phyloP scores from a whole-genome alignment of 169 alveolate species.

The Plasmodium berghei region DNA sequence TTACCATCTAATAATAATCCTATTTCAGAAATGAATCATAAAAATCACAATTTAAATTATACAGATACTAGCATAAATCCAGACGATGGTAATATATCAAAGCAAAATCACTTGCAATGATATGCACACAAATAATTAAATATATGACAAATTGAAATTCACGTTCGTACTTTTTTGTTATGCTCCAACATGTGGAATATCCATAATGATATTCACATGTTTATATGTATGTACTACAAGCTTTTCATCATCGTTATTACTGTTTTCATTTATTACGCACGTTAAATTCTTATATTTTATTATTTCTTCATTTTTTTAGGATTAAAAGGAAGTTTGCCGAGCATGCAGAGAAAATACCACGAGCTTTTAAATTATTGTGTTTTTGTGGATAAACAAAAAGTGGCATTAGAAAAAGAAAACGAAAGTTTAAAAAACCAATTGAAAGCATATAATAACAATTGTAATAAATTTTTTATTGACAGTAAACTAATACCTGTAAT shows the following conservation, averaged over 20 bases:
- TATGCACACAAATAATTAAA: too few relatives aligned
- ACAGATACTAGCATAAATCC: conserved; percentile 81
- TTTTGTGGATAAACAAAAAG: conserved; percentile 89
- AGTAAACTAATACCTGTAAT: conserved; percentile 51
- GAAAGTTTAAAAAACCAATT: conserved; percentile 80
- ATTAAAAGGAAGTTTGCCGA: conserved; percentile 77
- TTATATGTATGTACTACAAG: background rate
- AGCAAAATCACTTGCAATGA: background rate
- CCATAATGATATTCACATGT: background rate
- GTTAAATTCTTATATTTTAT: conserved; percentile 10
- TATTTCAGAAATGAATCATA: conserved; percentile 80
- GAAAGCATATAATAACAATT: conserved; percentile 57
- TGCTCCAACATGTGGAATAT: background rate
- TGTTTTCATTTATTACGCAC: conserved; percentile 5
- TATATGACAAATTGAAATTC: too few relatives aligned
- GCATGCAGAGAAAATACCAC: conserved; percentile 85
- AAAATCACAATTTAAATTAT: conserved; percentile 82
- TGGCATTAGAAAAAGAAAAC: conserved; percentile 84
- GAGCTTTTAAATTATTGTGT: conserved; percentile 90
- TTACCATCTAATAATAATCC: conserved; percentile 83
- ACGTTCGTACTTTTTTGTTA: background rate
- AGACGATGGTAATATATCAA: conserved; percentile 43
- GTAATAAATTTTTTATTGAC: conserved; percentile 53
- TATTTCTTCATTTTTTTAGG: conserved; percentile 73
- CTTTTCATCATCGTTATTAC: background rate